Conservation (phyloP, 2,329 filamentous ascomycete species). For the Diaporthe capsici region DNA sequence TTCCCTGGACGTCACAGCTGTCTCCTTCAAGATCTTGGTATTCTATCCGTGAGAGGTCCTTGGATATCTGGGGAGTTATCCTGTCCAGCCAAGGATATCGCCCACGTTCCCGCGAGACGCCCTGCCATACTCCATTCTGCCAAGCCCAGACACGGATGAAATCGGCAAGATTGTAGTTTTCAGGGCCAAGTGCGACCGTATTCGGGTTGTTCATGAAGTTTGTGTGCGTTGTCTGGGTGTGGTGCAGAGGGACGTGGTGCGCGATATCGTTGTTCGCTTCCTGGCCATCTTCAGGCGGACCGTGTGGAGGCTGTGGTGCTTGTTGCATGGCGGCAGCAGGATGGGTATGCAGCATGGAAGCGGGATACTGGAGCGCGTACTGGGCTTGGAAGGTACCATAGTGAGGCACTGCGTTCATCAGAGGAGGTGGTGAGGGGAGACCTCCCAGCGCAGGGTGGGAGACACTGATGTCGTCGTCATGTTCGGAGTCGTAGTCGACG, state of each 20-base stretch:
- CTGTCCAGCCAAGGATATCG: conserved; percentile 52
- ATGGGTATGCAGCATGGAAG: background rate
- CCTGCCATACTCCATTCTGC: conserved; percentile 48
- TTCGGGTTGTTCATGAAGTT: conserved; percentile 52
- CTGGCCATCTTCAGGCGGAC: conserved; percentile 6
- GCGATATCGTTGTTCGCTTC: conserved; percentile 17
- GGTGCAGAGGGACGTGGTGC: conserved; percentile 33
- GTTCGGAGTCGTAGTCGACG: conserved; percentile 42
- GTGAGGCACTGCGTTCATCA: conserved; percentile 29
- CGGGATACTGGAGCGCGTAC: conserved; percentile 12
- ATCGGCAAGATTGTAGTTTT: conserved; percentile 64
- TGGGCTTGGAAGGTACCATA: conserved; percentile 24
- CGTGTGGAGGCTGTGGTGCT: conserved; percentile 21
- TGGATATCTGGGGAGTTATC: conserved; percentile 47
- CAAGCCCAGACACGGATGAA: conserved; percentile 67
- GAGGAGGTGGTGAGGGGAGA: conserved; percentile 22
- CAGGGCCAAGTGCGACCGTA: conserved; percentile 57
- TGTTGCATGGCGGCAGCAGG: conserved; percentile 19
- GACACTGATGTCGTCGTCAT: conserved; percentile 23
- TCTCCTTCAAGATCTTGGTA: conserved; percentile 69
- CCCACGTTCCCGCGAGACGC: conserved; percentile 47
- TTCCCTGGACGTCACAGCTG: conserved; percentile 69
- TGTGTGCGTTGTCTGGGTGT: conserved; percentile 46
- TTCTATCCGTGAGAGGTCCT: conserved; percentile 42
- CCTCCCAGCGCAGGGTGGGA: background rate